Percentiles rank a stretch among this genome's conserved stretches.
phyloP scores from a whole-genome alignment of 768 basidiomycete genomes.

The Erythrobasidium yunnanense region DNA sequence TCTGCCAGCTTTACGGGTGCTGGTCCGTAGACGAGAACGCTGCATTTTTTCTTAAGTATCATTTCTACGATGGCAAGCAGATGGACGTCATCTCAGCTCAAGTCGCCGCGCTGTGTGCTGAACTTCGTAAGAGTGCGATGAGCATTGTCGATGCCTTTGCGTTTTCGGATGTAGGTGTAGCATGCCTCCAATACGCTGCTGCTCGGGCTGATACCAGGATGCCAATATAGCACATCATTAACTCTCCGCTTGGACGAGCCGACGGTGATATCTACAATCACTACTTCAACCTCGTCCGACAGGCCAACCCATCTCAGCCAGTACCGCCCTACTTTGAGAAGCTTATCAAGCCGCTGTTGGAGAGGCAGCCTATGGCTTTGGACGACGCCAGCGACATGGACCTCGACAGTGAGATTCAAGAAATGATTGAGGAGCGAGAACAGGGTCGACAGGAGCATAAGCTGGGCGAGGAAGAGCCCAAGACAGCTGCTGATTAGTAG shows the following conservation, averaged over 20 bases:
- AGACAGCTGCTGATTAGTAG: conserved; percentile 1
- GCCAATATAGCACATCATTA: conserved; percentile 40
- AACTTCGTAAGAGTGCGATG: conserved; percentile 36
- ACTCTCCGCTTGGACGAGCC: conserved; percentile 45
- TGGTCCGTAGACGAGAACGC: conserved; percentile 46
- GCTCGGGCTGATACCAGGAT: too few relatives aligned
- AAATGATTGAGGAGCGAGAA: conserved; percentile 34
- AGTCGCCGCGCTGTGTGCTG: conserved; percentile 37
- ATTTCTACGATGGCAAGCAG: conserved; percentile 34
- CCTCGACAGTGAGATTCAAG: conserved; percentile 41
- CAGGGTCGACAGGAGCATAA: not conserved
- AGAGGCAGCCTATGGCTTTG: conserved; percentile 40
- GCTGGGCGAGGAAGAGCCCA: conserved; percentile 20
- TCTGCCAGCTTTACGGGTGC: conserved; percentile 43
- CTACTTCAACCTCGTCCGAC: conserved; percentile 45
- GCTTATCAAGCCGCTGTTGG: conserved; percentile 45
- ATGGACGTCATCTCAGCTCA: conserved; percentile 36
- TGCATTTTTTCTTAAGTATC: conserved; percentile 44
- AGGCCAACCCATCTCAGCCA: conserved; percentile 43
- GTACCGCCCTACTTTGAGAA: conserved; percentile 46
- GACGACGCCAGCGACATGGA: conserved; percentile 43
- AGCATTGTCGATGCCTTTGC: conserved; percentile 38
- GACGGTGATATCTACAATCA: conserved; percentile 45
- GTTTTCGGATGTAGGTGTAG: conserved; percentile 34
- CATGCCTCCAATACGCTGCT: too few relatives aligned